These are phyloP conservation scores for Suillus alpinus DNA, from an alignment of 768 basidiomycete species.

Conservation along the genomic window DNA sequence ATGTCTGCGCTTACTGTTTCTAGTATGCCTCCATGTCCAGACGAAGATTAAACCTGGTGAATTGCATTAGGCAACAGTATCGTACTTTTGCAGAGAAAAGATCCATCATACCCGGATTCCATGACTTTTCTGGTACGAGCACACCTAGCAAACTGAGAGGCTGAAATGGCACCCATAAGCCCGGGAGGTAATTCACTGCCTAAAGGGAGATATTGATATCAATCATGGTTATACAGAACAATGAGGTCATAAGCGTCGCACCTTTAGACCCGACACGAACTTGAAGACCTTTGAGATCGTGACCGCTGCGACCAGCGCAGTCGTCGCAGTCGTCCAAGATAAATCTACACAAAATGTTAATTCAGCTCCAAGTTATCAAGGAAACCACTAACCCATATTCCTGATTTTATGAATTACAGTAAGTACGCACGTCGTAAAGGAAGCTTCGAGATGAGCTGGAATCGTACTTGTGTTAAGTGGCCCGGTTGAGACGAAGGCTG, in stretches of 20 bases:
- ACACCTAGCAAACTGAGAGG: conserved; percentile 12
- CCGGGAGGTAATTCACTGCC: conserved; percentile 18
- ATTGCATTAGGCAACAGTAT: background rate
- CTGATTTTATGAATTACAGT: background rate
- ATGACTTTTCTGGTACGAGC: conserved; percentile 15
- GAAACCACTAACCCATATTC: background rate
- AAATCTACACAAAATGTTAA: background rate
- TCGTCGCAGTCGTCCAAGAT: conserved; percentile 9
- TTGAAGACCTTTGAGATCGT: conserved; percentile 15
- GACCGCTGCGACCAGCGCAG: conserved; percentile 4
- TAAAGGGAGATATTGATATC: background rate
- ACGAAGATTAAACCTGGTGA: conserved; percentile 14
- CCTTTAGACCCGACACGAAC: conserved; percentile 13
- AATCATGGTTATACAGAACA: background rate
- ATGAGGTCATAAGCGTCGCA: conserved; percentile 3
- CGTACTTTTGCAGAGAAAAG: no score
- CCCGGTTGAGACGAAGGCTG: background rate
- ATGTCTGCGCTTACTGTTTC: conserved; percentile 8
- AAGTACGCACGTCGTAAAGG: background rate
- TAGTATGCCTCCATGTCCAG: conserved; percentile 24
- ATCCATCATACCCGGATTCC: conserved; percentile 17
- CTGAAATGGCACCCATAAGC: conserved; percentile 19
- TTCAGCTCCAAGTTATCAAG: background rate
- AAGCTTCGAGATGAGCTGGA: background rate
- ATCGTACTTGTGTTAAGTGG: background rate